A percentile compares a stretch with the other conserved stretches of the same genome.
These are phyloP conservation scores for Aspergillus kassunensis DNA, from an alignment of 495 filamentous ascomycete genomes.

Conservation along the genomic window DNA sequence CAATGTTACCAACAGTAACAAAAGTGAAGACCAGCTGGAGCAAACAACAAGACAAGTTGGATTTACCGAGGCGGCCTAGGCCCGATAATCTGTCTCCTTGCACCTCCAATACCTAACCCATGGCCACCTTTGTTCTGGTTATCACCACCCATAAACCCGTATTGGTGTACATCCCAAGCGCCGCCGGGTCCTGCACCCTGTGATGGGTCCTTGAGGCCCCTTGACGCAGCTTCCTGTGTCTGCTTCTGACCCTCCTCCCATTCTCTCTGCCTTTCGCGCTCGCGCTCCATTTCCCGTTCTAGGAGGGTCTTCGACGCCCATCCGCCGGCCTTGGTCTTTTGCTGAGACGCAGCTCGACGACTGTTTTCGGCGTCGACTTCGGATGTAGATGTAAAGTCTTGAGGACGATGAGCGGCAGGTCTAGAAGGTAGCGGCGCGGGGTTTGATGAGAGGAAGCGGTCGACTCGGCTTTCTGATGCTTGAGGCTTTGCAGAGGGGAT, in stretches of 20 bases:
- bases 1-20: too few species aligned
- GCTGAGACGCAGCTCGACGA: slow-evolving; percentile 57
- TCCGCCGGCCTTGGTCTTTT: slow-evolving; percentile 67
- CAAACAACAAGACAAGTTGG: neutral
- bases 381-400: slow-evolving; percentile 56
- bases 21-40: neutral
- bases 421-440: slow-evolving; percentile 38
- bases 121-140: slow-evolving; percentile 68
- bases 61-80: slow-evolving; percentile 62
- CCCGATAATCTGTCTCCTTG: slow-evolving; percentile 74
- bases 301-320: slow-evolving; percentile 80
- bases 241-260: slow-evolving; percentile 92
- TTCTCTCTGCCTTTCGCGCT: slow-evolving; percentile 86
- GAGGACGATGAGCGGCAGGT: slow-evolving; percentile 39
- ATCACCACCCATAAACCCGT: slow-evolving; percentile 81
- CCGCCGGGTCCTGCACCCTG: slow-evolving; percentile 56
- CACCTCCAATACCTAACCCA: slow-evolving; percentile 66
- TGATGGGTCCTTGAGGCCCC: slow-evolving; percentile 37
- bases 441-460: slow-evolving; percentile 51
- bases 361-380: slow-evolving; percentile 69
- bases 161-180: slow-evolving; percentile 85
- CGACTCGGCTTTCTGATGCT: slow-evolving; percentile 31
- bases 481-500: slow-evolving; percentile 30
- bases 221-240: slow-evolving; percentile 52
- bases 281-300: slow-evolving; percentile 93